phyloP scores from a whole-genome alignment of 169 alveolate species.

The Cyclospora cayetanensis region DNA sequence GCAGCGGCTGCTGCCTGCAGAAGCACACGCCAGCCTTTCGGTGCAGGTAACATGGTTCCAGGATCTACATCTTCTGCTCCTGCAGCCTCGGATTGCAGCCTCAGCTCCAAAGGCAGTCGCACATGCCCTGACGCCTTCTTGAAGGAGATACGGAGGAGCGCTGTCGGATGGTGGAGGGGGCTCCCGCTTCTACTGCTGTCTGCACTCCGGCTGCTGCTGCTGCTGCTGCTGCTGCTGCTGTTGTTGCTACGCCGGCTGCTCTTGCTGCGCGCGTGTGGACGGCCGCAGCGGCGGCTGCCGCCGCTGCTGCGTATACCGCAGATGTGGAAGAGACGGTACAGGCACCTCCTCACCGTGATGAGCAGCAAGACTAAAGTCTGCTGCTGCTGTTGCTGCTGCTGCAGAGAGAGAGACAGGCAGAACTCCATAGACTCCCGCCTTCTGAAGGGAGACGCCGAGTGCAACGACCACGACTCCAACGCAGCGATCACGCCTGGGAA shows the following conservation, averaged over 20 bases:
- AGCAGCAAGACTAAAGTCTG: neutral
- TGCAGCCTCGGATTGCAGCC: neutral
- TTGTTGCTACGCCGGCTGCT: neutral
- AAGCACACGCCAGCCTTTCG: neutral
- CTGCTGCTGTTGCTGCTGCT: constrained; percentile 47
- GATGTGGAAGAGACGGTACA: neutral
- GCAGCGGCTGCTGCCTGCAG: constrained; percentile 42
- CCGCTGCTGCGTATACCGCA: constrained; percentile 16
- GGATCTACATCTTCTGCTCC: neutral
- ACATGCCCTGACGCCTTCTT: neutral
- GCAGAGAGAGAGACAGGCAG: neutral
- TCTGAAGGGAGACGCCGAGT: neutral
- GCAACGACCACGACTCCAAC: neutral
- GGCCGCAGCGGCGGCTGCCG: neutral
- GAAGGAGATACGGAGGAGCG: neutral
- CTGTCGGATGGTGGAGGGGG: neutral
- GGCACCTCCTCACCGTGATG: constrained; percentile 1
- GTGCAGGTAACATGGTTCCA: neutral
- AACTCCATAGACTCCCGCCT: neutral
- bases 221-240: constrained; percentile 32
- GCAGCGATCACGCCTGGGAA: neutral
- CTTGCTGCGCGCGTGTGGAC: neutral
- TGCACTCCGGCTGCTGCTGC: neutral
- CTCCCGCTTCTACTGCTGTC: neutral
- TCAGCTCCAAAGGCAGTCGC: neutral